These are phyloP conservation scores for Trichoderma guizhouense DNA, from an alignment of 2,329 filamentous ascomycete genomes.

Conservation along the genomic window DNA sequence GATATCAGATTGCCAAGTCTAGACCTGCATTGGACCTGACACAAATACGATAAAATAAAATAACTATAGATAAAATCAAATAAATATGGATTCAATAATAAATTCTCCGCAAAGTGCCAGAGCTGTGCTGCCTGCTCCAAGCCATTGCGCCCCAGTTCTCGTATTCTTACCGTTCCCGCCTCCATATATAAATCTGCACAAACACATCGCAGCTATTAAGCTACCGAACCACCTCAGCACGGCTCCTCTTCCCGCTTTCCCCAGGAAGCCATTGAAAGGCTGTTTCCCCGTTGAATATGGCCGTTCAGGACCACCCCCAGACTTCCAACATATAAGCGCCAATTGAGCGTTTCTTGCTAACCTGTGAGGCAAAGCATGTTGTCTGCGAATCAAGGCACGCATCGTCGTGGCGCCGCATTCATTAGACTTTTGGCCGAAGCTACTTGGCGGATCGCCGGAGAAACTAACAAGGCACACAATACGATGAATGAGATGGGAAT, in stretches of 20 bases:
- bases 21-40: background rate
- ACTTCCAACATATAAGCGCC: background rate
- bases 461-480: background rate
- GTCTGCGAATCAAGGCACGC: background rate
- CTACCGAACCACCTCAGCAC: background rate
- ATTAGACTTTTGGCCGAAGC: slow-evolving; percentile 7
- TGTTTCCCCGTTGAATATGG: background rate
- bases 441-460: background rate
- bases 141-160: slow-evolving; percentile 4
- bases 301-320: background rate
- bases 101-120: background rate
- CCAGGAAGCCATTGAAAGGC: background rate
- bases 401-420: background rate
- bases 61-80: background rate
- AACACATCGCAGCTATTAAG: background rate
- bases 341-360: background rate
- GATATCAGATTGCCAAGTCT: background rate
- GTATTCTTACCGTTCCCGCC: background rate
- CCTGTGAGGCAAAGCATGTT: background rate
- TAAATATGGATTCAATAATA: background rate
- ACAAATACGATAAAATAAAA: background rate
- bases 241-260: background rate
- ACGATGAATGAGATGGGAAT: background rate
- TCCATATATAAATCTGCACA: background rate
- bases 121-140: background rate